Percentiles rank a stretch among this genome's conserved stretches.
These are phyloP conservation scores for Schizophyllum commune DNA, from an alignment of 1,284 basidiomycete species.

Conservation along the genomic window DNA sequence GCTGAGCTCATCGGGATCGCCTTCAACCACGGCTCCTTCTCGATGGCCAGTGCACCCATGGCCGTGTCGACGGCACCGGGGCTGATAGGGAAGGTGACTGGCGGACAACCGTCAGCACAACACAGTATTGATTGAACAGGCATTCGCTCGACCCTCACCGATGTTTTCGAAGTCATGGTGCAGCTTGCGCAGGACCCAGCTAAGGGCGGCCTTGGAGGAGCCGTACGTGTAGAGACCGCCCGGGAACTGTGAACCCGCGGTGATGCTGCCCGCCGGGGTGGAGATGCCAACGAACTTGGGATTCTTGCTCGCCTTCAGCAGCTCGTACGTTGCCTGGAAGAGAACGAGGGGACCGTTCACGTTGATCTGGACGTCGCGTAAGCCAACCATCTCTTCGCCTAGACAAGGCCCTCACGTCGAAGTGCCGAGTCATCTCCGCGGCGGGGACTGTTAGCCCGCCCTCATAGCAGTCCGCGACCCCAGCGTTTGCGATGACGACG, in stretches of 20 bases:
- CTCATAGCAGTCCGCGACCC: not conserved
- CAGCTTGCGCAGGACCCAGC: not conserved
- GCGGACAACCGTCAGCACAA: not conserved
- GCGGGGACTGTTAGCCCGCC: not conserved
- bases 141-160: not conserved
- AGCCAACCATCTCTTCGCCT: too few relatives aligned
- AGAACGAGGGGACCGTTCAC: conserved; percentile 1
- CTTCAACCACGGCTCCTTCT: not conserved
- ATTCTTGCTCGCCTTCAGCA: not conserved
- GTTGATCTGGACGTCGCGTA: not conserved
- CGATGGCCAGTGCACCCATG: not conserved
- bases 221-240: not conserved
- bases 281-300: not conserved
- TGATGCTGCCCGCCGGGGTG: not conserved
- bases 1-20: not conserved
- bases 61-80: not conserved
- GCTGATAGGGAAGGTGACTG: not conserved
- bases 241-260: not conserved
- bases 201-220: not conserved
- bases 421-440: not conserved
- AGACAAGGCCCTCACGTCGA: too few relatives aligned
- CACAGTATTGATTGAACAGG: not conserved
- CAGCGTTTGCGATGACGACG: conserved; percentile 4
- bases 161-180: not conserved
- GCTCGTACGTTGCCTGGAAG: conserved; percentile 3